Base-by-base conservation (phyloP, 768 basidiomycete species). In the Trichaptum fuscoviolaceum region DNA sequence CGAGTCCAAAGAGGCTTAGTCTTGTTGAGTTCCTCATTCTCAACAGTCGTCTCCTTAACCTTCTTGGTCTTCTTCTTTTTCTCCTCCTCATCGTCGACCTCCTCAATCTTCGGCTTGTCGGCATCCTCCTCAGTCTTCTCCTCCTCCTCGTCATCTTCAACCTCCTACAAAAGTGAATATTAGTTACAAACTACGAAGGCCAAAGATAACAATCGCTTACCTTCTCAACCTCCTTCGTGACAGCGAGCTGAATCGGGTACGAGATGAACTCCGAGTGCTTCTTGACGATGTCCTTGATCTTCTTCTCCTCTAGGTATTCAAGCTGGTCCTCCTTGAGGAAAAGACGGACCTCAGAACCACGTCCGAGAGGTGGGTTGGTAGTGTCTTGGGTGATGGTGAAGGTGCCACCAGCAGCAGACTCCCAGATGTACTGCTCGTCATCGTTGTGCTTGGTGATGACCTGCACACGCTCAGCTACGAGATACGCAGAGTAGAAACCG, bases 201-300 rank as follows among this genome's bases (percentile, higher is more conserved):
- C 63, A n/a, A 5, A 57, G 25, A 1, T 8, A 25, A 52, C 20
- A 15, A 9, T 4, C 3, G 77, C 85, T 23, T 68, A 94, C 96
- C 92, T 96, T 98, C 84, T 99, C 97, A 64, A 96, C 93, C 83
- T 99, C 97, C 87, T 99, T 99, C 75, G 93, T 94, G 67, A 98
- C 96, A 63, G 94, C 94, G 70, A 99, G 87, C 77, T 99, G 96
- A 75, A 99, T 99, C 70, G 97, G 97, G 83, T 99, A 99, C 34
- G 96, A 98, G 81, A 99, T 99, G 84, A 99, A 99, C 82, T 99
- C 96, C 74, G 96, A 99, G 86, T 99, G 96, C 85, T 99, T 99
- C 87, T 99, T 99, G 77, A 99, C 96, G 72, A 96, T 93, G 72
- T 99, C 97, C 86, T 96, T 96, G 86, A 99, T 93, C 79, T 89